Evolutionary conservation across 1,284 basidiomycete genomes (phyloP).

Genomic region (Athelia sp.): DNA sequence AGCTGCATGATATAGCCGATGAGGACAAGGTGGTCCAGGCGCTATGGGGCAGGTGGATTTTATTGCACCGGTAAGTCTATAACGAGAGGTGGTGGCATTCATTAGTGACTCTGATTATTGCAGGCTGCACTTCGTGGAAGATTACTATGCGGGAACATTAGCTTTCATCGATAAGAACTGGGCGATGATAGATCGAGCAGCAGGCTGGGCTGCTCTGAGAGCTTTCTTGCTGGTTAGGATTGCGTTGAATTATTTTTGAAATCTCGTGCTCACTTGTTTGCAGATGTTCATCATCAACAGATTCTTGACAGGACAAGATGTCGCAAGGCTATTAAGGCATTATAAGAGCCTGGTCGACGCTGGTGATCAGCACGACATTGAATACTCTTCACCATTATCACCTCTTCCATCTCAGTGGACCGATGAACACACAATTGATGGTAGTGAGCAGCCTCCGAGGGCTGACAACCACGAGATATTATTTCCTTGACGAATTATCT

Average conservation of each 20-base stretch:
- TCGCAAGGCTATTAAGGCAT: slow-evolving; percentile 37
- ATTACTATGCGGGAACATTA: slow-evolving; percentile 46
- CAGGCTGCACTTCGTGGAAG: slow-evolving; percentile 48
- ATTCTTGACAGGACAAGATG: slow-evolving; percentile 38
- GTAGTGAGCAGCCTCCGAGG: too few relatives aligned
- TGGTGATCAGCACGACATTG: too few relatives aligned
- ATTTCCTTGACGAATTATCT: too few relatives aligned
- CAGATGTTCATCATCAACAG: slow-evolving; percentile 43
- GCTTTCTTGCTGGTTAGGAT: slow-evolving; percentile 52
- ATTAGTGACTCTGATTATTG: slow-evolving; percentile 2
- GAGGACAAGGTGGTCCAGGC: slow-evolving; percentile 74
- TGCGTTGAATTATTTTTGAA: background rate
- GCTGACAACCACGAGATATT: too few relatives aligned
- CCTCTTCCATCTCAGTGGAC: too few relatives aligned
- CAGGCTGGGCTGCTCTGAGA: slow-evolving; percentile 60
- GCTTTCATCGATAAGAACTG: slow-evolving; percentile 57
- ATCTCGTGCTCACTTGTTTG: slow-evolving; percentile 1
- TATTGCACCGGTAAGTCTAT: slow-evolving; percentile 47
- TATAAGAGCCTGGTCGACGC: slow-evolving; percentile 38
- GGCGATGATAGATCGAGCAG: slow-evolving; percentile 59
- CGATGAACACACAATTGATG: too few relatives aligned
- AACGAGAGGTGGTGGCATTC: background rate
- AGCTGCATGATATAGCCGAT: slow-evolving; percentile 59
- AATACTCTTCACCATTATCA: too few relatives aligned
- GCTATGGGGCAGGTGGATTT: slow-evolving; percentile 70